Percentiles rank a stretch among this genome's conserved stretches.
phyloP scores from a whole-genome alignment of 2,329 filamentous ascomycete species.

The Laburnicola sp. region DNA sequence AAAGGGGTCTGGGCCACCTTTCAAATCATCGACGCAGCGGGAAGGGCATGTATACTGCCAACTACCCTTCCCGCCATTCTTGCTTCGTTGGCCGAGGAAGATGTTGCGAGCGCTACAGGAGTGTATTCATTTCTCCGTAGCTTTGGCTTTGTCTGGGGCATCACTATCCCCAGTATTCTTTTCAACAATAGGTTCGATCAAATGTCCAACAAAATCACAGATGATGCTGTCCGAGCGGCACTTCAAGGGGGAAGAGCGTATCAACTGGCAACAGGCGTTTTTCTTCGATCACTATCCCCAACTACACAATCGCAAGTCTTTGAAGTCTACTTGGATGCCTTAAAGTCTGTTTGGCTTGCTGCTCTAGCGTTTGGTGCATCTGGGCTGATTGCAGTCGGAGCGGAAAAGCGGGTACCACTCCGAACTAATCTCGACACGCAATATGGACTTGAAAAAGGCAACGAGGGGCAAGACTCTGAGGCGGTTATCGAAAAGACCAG shows the following conservation, averaged over 20 bases:
- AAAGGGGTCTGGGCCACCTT: slow-evolving; percentile 19
- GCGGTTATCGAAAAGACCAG: too few relatives aligned
- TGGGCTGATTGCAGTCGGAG: background rate
- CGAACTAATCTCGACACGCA: too few relatives aligned
- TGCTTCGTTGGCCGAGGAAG: slow-evolving; percentile 14
- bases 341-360: background rate
- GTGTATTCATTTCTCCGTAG: slow-evolving; percentile 19
- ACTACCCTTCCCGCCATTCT: slow-evolving; percentile 16
- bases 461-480: too few relatives aligned
- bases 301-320: background rate
- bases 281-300: background rate
- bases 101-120: slow-evolving; percentile 16
- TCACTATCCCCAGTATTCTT: slow-evolving; percentile 18
- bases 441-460: too few relatives aligned
- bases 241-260: slow-evolving; percentile 2
- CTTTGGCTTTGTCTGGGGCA: slow-evolving; percentile 28
- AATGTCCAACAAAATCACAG: background rate
- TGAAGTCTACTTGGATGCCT: background rate
- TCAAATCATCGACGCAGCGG: slow-evolving; percentile 15
- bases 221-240: background rate
- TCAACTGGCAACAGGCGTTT: background rate
- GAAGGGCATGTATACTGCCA: slow-evolving; percentile 8
- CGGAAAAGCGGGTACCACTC: too few relatives aligned
- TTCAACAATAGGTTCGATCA: slow-evolving; percentile 4
- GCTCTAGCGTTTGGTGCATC: background rate